These are phyloP conservation scores for Schwanniomyces sp. DNA, from an alignment of 805 yeast species.

Conservation along the genomic window DNA sequence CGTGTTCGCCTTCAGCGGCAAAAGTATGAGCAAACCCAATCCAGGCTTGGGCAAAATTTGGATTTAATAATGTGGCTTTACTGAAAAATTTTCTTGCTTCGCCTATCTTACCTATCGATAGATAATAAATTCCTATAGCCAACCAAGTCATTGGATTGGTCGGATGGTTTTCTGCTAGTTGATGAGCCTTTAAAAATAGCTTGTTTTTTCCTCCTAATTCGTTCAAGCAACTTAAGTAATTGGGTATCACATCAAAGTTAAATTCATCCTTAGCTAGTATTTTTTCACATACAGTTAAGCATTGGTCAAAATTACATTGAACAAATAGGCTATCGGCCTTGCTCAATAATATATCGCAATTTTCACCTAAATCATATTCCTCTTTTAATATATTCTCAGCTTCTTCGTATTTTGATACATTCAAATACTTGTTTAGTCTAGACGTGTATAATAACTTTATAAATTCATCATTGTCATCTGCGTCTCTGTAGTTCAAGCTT, in stretches of 20 bases:
- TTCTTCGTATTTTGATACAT: slow-evolving; percentile 57
- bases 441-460: slow-evolving; percentile 76
- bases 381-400: slow-evolving; percentile 66
- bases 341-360: slow-evolving; percentile 66
- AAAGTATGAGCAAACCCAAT: slow-evolving; percentile 97
- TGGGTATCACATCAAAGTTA: slow-evolving; percentile 71
- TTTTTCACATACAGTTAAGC: slow-evolving; percentile 70
- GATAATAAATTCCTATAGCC: slow-evolving; percentile 87
- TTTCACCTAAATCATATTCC: slow-evolving; percentile 68
- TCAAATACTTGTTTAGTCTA: slow-evolving; percentile 69
- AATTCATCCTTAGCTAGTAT: slow-evolving; percentile 61
- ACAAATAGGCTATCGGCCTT: slow-evolving; percentile 69
- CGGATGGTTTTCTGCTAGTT: slow-evolving; percentile 82
- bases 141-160: slow-evolving; percentile 84
- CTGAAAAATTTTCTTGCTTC: slow-evolving; percentile 89
- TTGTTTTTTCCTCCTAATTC: slow-evolving; percentile 83
- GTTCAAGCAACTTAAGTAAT: slow-evolving; percentile 77
- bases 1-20: slow-evolving; percentile 98
- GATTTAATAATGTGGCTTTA: slow-evolving; percentile 83
- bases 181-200: slow-evolving; percentile 78
- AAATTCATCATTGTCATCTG: slow-evolving; percentile 79
- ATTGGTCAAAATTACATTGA: slow-evolving; percentile 77
- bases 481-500: slow-evolving; percentile 63
- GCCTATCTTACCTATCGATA: slow-evolving; percentile 65
- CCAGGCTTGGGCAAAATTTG: slow-evolving; percentile 95